Base-by-base conservation (phyloP, 106 monocot genomes). In the Apostasia ramifera region DNA sequence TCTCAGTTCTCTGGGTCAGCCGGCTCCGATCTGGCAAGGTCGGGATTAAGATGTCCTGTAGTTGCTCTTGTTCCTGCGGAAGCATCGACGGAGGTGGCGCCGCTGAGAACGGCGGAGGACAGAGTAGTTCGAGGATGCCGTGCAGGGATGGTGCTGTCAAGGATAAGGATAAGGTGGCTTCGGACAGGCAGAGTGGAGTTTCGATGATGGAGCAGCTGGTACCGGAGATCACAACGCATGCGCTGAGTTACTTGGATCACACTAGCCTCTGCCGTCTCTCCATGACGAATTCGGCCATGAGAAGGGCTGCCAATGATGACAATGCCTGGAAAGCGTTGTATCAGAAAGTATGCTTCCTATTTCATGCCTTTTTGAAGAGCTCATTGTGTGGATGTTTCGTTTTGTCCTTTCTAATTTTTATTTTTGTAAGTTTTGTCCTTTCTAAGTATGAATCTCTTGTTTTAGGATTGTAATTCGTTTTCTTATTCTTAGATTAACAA, bases 121-220 rank as follows among this genome's bases (percentile, higher is more conserved):
- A 51, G 66, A 53, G 40, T 53, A 53, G 53, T 53, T 44, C 26
- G 55, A 10, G 14, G 54, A 53, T 70, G 45, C 47, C 61, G 69
- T 54, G 66, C 58, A 51, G 64, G 60, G 43, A 75, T 67, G 65
- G 8, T 6, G 59, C 59, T 26, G 26, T 26, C 26, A 26, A 26
- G 45, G 66, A 47, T 59, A 67, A 74, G 70, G 78, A 74, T 56
- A 74, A 70, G 61, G 51, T 63, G 44, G 75, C 53, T 59, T 47
- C 57, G 75, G 72, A 68, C 73, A 59, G 70, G 59, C 76, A 55
- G 65, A 73, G 41, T 38, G 82, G 82, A 2, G 77, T 40, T 4
- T 86, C 86, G 58, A 86, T 86, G 82, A 82, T 86, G 86, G 86
- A 86, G 79, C 82, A 86, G 66, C 55, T 86, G 63, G 86, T 86